A percentile compares a stretch with the other conserved stretches of the same genome.
Conservation (phyloP, 495 filamentous ascomycete genomes). For the Hypoxylon subgilvum region DNA sequence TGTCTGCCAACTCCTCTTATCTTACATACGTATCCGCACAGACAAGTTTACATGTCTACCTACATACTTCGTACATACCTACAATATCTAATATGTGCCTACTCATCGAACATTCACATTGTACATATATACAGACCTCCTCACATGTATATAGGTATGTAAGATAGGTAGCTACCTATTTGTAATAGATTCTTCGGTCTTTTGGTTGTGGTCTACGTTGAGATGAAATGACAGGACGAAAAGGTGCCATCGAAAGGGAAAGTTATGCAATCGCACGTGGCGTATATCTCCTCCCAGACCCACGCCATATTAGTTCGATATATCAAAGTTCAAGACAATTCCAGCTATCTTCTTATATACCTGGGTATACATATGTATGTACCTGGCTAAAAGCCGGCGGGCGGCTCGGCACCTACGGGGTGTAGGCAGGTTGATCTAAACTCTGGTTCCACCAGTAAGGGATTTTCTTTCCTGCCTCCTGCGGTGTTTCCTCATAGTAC, state of each 20-base stretch:
- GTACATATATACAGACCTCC: too few species aligned
- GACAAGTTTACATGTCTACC: constrained; percentile 2
- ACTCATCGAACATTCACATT: too few species aligned
- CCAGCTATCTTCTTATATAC: too few species aligned
- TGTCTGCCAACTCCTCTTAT: constrained; percentile 29
- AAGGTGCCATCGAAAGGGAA: constrained; percentile 9
- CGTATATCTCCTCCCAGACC: constrained; percentile 3
- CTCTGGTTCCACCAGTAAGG: constrained; percentile 5
- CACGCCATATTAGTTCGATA: constrained; percentile 2
- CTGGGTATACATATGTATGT: too few species aligned
- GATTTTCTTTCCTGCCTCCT: too few species aligned
- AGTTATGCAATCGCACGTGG: constrained; percentile 21
- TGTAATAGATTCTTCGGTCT: constrained; percentile 5
- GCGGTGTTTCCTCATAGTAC: too few species aligned
- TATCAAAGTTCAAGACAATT: constrained; percentile 16
- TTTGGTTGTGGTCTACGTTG: background rate
- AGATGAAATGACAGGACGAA: constrained; percentile 6
- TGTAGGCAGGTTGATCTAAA: constrained; percentile 12
- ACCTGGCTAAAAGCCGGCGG: too few species aligned
- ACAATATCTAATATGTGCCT: too few species aligned
- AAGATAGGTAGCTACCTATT: constrained; percentile 1
- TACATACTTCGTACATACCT: too few species aligned
- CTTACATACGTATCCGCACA: constrained; percentile 17
- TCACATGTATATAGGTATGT: too few species aligned
- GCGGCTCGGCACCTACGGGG: too few species aligned